Evolutionary conservation across 179 eudicot species (phyloP), one percentile per base, ranked within the genome.

Genomic region (Beta macrorhiza): DNA sequence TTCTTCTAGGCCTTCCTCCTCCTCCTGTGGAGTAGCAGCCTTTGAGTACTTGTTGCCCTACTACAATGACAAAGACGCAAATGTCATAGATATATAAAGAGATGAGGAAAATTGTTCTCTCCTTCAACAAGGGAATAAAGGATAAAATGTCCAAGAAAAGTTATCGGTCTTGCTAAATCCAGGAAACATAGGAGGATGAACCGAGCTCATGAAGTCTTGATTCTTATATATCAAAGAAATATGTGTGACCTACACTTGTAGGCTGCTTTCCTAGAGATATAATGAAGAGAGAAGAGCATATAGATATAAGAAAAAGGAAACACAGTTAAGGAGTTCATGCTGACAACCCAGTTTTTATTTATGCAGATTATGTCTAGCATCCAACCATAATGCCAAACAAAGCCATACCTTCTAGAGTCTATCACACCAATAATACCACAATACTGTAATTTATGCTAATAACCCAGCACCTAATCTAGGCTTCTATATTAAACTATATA

Each of bases 31-130:
- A 12, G 74, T 81, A 29, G 77, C 65, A 22, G 77, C 32, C 81
- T 90, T 91, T 44, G 87, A 32, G 22, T 58, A 73, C 83, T 89
- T 93, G 37, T 88, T 93, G 11, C 53, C 85, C 89, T 89, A 90
- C 74, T 32, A 32, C 37, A 32, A 32, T 32, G 37, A 32, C 37
- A 32, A 2, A 25, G 25, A 25, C 1, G 37, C 37, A 1, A 32
- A 32, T 32, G 37, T 32, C 37, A 32, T 32, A 32, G 37, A 32
- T 32, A 32, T 32, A 32, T 32, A 32, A 32, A 32, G 37, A 32
- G 37, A 32, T 2, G 37, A 32, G 2, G 37, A 32, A 32, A 32
- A 32, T 32, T 32, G 37, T 32, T 32, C 37, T 32, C 42, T 67
- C 6, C 20, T 13, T 32, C 47, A 67, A 1, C 25, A 13, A 13